Conservation (phyloP, 129 eudicot genomes). For the Flaveria robusta region DNA sequence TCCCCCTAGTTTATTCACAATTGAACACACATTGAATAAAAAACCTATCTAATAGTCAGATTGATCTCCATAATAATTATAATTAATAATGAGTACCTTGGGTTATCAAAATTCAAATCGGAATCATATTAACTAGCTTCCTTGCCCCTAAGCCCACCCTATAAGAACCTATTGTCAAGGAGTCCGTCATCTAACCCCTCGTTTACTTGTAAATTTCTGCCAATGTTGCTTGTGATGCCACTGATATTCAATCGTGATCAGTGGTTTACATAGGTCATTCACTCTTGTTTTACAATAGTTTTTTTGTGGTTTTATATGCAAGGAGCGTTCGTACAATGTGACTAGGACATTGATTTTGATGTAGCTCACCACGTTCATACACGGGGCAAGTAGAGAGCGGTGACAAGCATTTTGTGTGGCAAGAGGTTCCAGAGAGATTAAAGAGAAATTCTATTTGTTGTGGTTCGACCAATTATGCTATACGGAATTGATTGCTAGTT, state of each 20-base stretch:
- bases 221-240: neutral
- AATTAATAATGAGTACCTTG: neutral
- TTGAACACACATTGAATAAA: neutral
- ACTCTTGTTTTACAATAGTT: neutral
- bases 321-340: neutral
- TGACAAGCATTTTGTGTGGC: no score
- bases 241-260: neutral
- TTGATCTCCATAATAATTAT: neutral
- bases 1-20: neutral
- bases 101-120: neutral
- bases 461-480: no score
- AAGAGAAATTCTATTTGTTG: no score
- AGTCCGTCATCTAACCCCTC: no score
- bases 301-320: neutral
- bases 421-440: no score
- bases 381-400: no score
- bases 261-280: neutral
- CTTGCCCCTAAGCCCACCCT: neutral
- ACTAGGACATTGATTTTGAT: no score
- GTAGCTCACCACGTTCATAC: no score
- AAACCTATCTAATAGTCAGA: neutral
- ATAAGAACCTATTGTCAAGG: no score
- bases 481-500: no score
- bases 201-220: neutral
- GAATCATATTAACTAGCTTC: neutral